Evolutionary conservation across 805 yeast genomes (phyloP), one percentile per base, ranked within the genome.

Genomic region (Nakazawaea sp.): DNA sequence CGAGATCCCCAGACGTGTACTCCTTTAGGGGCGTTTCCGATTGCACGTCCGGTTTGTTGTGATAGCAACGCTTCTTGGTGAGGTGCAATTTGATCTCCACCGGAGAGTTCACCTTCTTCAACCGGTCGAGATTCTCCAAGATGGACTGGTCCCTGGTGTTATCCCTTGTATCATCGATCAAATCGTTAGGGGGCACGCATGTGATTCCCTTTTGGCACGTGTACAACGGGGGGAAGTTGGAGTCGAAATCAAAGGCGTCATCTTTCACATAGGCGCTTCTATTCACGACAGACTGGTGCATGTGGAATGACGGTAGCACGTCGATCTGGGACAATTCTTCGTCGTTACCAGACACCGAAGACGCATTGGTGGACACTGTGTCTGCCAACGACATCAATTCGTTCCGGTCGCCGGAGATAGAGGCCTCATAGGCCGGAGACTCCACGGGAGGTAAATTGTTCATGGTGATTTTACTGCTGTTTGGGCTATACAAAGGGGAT

Each of bases 251-350:
- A n/a, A n/a, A 23, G 13, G 19, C 11, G 35, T 23, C 30, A 10
- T 10, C 6, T 12, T 25, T 30, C 18, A 18, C 11, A 17, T 11
- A 33, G 12, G 30, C n/a, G 17, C 25, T 33, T 37, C 53, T 36
- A 33, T 52, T 54, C 27, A 54, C 40, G 37, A 51, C 31, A 32
- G 45, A 68, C 46, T 74, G 77, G 48, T 75, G 78, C 78, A 80
- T 74, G 43, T 78, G 82, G 48, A 78, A 80, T 0, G 85, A 76
- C 0, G 86, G 88, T 25, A 80, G 52, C 2, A 79, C 70, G 46
- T 79, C 85, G 35, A 27, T 32, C 8, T 28, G 30, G 8, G 8
- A n/a, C 15, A n/a, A n/a, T 6, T 26, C 15, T 12, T n/a, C 15
- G 13, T 26, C 26, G 26, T 23, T 23, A 23, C 12, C 26, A 23